A percentile compares a stretch with the other conserved stretches of the same genome.
phyloP scores from a whole-genome alignment of 2,329 filamentous ascomycete genomes.

The Alternaria viburni region DNA sequence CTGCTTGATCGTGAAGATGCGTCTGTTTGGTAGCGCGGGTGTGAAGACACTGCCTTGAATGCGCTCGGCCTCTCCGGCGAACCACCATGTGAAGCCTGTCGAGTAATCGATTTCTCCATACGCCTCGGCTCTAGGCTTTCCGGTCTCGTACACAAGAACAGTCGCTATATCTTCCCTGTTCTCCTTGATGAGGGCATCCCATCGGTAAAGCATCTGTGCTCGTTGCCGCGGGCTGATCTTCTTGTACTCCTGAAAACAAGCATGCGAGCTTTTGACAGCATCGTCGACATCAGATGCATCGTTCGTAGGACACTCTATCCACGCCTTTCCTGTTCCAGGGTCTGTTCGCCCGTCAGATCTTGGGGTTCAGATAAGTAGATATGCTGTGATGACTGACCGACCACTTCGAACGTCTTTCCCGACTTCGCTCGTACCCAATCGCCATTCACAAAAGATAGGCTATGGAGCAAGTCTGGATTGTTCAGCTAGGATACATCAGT shows the following conservation, averaged over 20 bases:
- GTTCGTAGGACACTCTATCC: conserved; percentile 56
- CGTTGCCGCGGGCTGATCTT: conserved; percentile 66
- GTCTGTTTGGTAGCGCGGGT: conserved; percentile 66
- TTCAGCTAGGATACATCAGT: conserved; percentile 53
- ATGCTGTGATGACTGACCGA: conserved; percentile 49
- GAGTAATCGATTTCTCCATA: conserved; percentile 62
- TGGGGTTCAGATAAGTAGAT: not conserved
- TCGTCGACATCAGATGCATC: conserved; percentile 65
- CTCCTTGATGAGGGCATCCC: conserved; percentile 68
- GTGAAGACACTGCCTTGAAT: conserved; percentile 67
- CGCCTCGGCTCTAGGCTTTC: conserved; percentile 60
- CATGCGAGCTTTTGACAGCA: conserved; percentile 65
- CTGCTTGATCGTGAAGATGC: conserved; percentile 76
- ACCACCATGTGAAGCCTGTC: conserved; percentile 63
- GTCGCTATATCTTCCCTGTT: conserved; percentile 68
- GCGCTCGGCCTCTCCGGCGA: conserved; percentile 66
- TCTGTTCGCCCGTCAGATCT: conserved; percentile 48
- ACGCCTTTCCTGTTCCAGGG: conserved; percentile 57
- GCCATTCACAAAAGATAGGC: conserved; percentile 61
- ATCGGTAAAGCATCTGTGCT: conserved; percentile 68
- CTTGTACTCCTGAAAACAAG: conserved; percentile 66
- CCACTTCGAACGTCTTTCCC: conserved; percentile 63
- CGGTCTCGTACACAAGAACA: conserved; percentile 66
- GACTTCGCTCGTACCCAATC: conserved; percentile 63
- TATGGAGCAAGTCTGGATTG: conserved; percentile 61